Percentiles rank a stretch among this genome's conserved stretches.
Evolutionary conservation across 257 asterid genomes (phyloP).

Genomic region (Striga asiatica): DNA sequence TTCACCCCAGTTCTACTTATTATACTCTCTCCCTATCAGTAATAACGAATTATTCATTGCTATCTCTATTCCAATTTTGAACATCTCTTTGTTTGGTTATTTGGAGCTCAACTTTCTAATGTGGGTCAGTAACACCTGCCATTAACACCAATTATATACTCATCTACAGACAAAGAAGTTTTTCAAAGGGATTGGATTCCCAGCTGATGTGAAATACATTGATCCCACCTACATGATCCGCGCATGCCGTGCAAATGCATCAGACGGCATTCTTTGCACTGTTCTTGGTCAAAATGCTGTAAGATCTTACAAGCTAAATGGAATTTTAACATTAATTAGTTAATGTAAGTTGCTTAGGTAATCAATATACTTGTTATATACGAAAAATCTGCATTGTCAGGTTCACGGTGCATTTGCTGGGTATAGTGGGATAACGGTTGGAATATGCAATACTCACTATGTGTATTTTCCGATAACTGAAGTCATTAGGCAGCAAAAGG

Average conservation of each 20-base stretch:
- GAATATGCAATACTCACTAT: conserved; percentile 91
- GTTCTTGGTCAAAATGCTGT: conserved; percentile 99
- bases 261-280: conserved; percentile 93
- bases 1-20: background rate
- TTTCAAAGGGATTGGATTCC: conserved; percentile 60
- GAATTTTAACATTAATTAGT: background rate
- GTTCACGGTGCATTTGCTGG: conserved; percentile 99
- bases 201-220: conserved; percentile 89
- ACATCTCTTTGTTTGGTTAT: background rate
- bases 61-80: background rate
- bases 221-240: conserved; percentile 99
- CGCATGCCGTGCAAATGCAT: conserved; percentile 99
- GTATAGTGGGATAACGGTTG: conserved; percentile 94
- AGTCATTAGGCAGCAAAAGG: conserved; percentile 67
- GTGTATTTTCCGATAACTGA: conserved; percentile 91
- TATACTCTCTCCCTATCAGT: no score
- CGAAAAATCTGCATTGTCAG: conserved; percentile 24
- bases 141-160: conserved; percentile 10
- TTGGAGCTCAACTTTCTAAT: background rate
- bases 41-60: background rate
- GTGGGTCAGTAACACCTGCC: background rate
- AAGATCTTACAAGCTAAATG: conserved; percentile 18
- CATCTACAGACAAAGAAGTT: conserved; percentile 64
- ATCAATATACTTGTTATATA: background rate
- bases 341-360: background rate